phyloP scores from a whole-genome alignment of 305 asterid genomes.

The Fraxinus albicans region DNA sequence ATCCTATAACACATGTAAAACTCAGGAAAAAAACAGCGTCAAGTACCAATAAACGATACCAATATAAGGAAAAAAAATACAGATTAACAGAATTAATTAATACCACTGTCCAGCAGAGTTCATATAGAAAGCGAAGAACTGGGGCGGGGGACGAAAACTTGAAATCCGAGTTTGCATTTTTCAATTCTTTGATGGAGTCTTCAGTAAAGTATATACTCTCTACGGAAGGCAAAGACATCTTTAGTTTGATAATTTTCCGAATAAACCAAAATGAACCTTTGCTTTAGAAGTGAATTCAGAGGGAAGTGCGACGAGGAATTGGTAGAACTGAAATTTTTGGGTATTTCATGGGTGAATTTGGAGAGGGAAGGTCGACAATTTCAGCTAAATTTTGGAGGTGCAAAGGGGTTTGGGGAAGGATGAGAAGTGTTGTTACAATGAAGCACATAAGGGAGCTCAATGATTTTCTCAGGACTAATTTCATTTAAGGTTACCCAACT shows the following conservation, averaged over 20 bases:
- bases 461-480: not conserved
- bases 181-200: constrained; percentile 64
- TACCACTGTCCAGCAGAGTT: constrained; percentile 81
- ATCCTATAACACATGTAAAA: not conserved
- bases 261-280: constrained; percentile 8
- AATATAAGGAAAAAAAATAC: not conserved
- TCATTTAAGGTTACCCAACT: not conserved
- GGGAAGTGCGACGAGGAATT: not conserved
- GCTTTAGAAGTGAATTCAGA: not conserved
- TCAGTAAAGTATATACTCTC: constrained; percentile 66
- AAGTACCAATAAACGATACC: not conserved
- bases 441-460: too few species aligned
- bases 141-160: constrained; percentile 60
- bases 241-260: constrained; percentile 9
- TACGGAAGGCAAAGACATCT: constrained; percentile 65
- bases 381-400: constrained; percentile 31
- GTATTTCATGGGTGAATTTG: constrained; percentile 27
- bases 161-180: constrained; percentile 62
- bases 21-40: not conserved
- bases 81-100: not conserved
- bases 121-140: constrained; percentile 76
- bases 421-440: not conserved
- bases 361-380: constrained; percentile 26
- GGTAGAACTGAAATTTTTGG: constrained; percentile 18
- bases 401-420: constrained; percentile 33